Percentiles rank a stretch among this genome's conserved stretches.
Conservation (phyloP, 1,139 yeast genomes). For the Suhomyces choctaworum region DNA sequence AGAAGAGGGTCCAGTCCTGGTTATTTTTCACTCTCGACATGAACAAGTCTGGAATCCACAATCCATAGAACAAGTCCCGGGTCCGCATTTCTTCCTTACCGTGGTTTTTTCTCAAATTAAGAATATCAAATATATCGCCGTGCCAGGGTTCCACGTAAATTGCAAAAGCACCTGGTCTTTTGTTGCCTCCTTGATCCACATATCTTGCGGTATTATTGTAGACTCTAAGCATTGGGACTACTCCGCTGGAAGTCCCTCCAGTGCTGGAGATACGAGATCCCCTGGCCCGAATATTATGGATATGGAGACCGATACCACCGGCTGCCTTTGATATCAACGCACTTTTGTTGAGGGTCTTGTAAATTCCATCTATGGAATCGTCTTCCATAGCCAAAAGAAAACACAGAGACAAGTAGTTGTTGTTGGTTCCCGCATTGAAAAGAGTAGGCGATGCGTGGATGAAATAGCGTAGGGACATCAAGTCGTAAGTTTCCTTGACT, state of each 20-base stretch:
- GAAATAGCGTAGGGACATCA: constrained; percentile 81
- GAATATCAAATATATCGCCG: constrained; percentile 77
- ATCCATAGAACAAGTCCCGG: constrained; percentile 85
- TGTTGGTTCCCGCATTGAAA: constrained; percentile 88
- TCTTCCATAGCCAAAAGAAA: constrained; percentile 87
- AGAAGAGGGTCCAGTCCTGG: constrained; percentile 54
- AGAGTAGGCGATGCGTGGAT: constrained; percentile 90
- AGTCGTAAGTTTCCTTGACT: constrained; percentile 51
- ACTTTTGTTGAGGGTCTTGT: constrained; percentile 81
- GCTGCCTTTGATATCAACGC: constrained; percentile 88
- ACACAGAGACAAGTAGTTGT: constrained; percentile 86
- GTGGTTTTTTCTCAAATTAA: constrained; percentile 84
- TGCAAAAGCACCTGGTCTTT: constrained; percentile 93
- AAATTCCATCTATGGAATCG: constrained; percentile 88
- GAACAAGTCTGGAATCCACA: constrained; percentile 85
- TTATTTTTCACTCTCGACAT: constrained; percentile 54
- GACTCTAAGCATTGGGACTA: constrained; percentile 87
- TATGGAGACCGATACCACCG: constrained; percentile 86
- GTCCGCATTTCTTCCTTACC: constrained; percentile 92
- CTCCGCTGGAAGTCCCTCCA: constrained; percentile 85
- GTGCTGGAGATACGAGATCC: constrained; percentile 90
- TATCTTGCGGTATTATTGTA: constrained; percentile 90
- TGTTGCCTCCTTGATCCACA: constrained; percentile 93
- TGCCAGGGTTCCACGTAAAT: constrained; percentile 92
- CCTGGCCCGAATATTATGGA: constrained; percentile 80